Evolutionary conservation across 2,329 filamentous ascomycete species (phyloP).

Genomic region (Monosporascus sp.): DNA sequence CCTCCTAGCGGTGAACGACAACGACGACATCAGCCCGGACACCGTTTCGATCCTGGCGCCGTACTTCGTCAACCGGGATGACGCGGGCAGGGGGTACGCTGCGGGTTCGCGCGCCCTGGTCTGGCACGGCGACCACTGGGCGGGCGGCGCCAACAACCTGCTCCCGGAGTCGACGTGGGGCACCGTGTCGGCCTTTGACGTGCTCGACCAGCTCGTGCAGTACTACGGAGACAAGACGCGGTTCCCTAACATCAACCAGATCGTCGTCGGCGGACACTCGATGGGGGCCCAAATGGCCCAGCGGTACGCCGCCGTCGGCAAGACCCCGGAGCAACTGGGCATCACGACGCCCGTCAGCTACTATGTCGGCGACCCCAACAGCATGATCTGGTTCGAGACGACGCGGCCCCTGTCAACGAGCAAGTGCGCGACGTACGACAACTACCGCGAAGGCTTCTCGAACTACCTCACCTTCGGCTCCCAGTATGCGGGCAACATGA

Average conservation of each 20-base stretch:
- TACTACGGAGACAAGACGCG: conserved; percentile 3
- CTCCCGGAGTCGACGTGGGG: neutral
- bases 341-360: conserved; percentile 4
- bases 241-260: conserved; percentile 10
- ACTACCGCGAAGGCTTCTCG: conserved; percentile 6
- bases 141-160: conserved; percentile 6
- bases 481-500: neutral
- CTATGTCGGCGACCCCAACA: conserved; percentile 9
- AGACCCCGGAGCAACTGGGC: conserved; percentile 1
- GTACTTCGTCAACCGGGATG: conserved; percentile 7
- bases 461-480: conserved; percentile 5
- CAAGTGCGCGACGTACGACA: conserved; percentile 3
- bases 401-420: conserved; percentile 2
- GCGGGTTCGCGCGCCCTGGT: conserved; percentile 4
- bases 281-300: conserved; percentile 7
- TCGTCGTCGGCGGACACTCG: conserved; percentile 8
- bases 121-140: conserved; percentile 5
- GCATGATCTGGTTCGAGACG: conserved; percentile 4
- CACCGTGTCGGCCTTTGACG: conserved; percentile 4
- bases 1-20: neutral
- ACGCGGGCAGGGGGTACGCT: conserved; percentile 4
- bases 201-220: conserved; percentile 6
- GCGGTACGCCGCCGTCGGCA: conserved; percentile 8
- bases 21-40: neutral
- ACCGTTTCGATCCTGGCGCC: conserved; percentile 1